These are phyloP conservation scores for Fragaria ananassa DNA, from an alignment of 306 rosid species.

Conservation along the genomic window DNA sequence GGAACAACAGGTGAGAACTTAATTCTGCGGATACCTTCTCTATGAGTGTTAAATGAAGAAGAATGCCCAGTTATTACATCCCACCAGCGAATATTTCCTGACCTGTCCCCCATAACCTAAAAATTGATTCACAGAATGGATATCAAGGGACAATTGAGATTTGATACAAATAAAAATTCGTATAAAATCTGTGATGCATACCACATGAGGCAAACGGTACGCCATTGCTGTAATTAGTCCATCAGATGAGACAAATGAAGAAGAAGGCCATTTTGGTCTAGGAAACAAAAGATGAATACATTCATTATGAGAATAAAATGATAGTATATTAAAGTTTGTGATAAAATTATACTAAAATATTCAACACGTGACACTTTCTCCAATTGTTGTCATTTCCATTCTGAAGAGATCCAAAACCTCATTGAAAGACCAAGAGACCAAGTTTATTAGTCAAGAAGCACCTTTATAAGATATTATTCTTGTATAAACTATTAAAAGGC, in stretches of 20 bases:
- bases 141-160: slow-evolving; percentile 9
- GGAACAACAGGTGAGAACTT: slow-evolving; percentile 85
- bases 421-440: neutral
- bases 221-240: slow-evolving; percentile 98
- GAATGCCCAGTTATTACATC: slow-evolving; percentile 91
- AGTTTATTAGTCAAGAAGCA: neutral
- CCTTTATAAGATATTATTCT: neutral
- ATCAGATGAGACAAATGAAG: slow-evolving; percentile 81
- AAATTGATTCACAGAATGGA: slow-evolving; percentile 33
- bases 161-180: slow-evolving; percentile 8
- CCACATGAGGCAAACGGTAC: slow-evolving; percentile 97
- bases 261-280: slow-evolving; percentile 99
- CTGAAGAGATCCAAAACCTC: neutral
- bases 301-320: neutral
- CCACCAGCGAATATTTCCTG: slow-evolving; percentile 96
- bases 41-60: slow-evolving; percentile 90
- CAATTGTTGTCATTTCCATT: neutral
- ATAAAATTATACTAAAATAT: neutral
- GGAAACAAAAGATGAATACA: slow-evolving; percentile 20
- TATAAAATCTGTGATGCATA: slow-evolving; percentile 31
- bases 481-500: too few species aligned
- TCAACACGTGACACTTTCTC: neutral
- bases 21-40: slow-evolving; percentile 90
- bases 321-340: neutral
- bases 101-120: slow-evolving; percentile 99